Percentiles rank a stretch among this genome's conserved stretches.
These are phyloP conservation scores for Brasenia schreberi DNA, from an alignment of 164 flowering plant genomes.

Conservation along the genomic window DNA sequence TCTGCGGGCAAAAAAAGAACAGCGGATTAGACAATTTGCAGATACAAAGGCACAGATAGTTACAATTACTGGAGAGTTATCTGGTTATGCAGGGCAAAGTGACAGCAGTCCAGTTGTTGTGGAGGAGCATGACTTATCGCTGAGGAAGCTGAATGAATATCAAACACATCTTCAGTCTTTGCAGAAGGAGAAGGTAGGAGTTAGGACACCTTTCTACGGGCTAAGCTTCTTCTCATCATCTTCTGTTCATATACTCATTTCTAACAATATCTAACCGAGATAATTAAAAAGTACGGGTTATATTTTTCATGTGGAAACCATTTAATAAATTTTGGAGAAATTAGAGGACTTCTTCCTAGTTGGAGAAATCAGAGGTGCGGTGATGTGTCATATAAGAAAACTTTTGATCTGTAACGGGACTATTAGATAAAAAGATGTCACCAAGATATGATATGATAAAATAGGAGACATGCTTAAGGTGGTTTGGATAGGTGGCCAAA, in stretches of 20 bases:
- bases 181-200: constrained; percentile 86
- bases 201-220: constrained; percentile 14
- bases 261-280: too few species aligned
- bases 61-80: constrained; percentile 64
- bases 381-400: too few species aligned
- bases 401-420: too few species aligned
- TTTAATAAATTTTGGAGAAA: too few species aligned
- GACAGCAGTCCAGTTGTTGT: constrained; percentile 17
- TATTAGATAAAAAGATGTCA: too few species aligned
- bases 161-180: constrained; percentile 46
- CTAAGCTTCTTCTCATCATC: background rate
- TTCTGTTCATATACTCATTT: background rate
- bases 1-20: constrained; percentile 50
- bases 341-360: too few species aligned
- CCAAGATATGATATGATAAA: too few species aligned
- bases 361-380: too few species aligned
- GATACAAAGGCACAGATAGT: constrained; percentile 58
- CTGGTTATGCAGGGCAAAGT: constrained; percentile 32
- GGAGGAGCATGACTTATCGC: constrained; percentile 60
- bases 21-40: constrained; percentile 57
- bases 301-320: too few species aligned
- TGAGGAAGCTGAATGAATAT: constrained; percentile 59
- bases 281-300: too few species aligned
- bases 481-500: too few species aligned
- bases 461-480: too few species aligned